These are phyloP conservation scores for Protomyces gravidus DNA, from an alignment of 1,139 yeast species.

Conservation along the genomic window DNA sequence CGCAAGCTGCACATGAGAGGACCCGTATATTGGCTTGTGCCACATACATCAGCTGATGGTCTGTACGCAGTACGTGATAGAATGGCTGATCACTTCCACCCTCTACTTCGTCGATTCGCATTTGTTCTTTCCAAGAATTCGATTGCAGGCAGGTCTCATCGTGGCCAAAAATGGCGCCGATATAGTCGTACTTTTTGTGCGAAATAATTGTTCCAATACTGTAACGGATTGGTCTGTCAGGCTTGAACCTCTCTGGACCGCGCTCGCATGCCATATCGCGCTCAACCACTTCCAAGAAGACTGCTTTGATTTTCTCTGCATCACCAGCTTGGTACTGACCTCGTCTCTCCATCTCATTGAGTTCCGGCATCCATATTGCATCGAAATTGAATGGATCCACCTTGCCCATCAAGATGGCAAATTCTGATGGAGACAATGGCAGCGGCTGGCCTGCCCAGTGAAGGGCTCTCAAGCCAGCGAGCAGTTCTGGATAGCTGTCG, in stretches of 20 bases:
- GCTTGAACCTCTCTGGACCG: no score
- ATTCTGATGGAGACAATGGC: constrained; percentile 2
- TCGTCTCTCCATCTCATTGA: neutral
- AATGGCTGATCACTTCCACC: constrained; percentile 13
- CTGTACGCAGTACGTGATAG: constrained; percentile 8
- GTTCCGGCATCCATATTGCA: neutral
- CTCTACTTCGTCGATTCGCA: constrained; percentile 4
- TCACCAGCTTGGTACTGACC: no score
- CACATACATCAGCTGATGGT: constrained; percentile 4
- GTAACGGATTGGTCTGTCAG: neutral
- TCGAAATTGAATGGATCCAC: neutral
- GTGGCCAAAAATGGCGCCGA: neutral
- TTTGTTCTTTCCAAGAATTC: constrained; percentile 6
- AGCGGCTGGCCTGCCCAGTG: constrained; percentile 6
- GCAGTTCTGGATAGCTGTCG: constrained; percentile 1
- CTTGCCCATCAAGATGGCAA: neutral
- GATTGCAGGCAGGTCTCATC: constrained; percentile 6
- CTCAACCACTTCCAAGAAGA: no score
- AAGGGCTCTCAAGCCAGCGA: constrained; percentile 4
- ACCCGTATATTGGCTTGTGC: constrained; percentile 13
- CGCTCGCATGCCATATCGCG: no score
- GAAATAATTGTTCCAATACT: neutral
- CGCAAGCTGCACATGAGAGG: neutral
- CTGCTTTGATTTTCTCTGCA: no score
- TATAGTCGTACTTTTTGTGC: neutral